These are phyloP conservation scores for Phytophthora fragariae DNA, from an alignment of 352 stramenopile genomes.

Conservation along the genomic window DNA sequence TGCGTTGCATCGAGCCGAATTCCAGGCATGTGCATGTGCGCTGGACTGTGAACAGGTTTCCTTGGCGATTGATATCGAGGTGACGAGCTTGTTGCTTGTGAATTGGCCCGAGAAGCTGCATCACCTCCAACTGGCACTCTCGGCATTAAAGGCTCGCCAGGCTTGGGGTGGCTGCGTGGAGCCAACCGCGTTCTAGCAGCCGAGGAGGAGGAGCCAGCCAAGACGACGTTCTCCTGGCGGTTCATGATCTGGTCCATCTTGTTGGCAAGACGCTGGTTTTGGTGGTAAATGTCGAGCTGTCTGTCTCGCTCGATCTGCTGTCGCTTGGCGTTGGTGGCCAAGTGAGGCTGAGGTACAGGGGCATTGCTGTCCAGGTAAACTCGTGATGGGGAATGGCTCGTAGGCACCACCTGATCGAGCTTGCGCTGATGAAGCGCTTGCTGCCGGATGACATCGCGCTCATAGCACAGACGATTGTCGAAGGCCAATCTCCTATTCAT, in stretches of 20 bases:
- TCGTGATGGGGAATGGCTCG: conserved; percentile 63
- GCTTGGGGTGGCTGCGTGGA: conserved; percentile 6
- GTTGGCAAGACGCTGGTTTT: conserved; percentile 75
- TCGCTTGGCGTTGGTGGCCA: conserved; percentile 66
- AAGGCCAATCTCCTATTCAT: conserved; percentile 87
- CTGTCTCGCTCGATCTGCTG: conserved; percentile 68
- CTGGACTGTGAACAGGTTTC: conserved; percentile 56
- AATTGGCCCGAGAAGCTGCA: conserved; percentile 15
- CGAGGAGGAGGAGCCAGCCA: conserved; percentile 45
- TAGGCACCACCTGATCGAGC: conserved; percentile 66
- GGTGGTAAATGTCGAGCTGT: conserved; percentile 65
- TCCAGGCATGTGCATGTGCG: conserved; percentile 70
- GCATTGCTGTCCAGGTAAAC: conserved; percentile 70
- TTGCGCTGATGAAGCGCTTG: conserved; percentile 75
- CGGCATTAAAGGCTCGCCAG: conserved; percentile 12
- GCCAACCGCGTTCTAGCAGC: conserved; percentile 13
- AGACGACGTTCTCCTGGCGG: conserved; percentile 65
- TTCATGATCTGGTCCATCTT: conserved; percentile 81
- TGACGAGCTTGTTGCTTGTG: conserved; percentile 14
- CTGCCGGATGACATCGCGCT: conserved; percentile 71
- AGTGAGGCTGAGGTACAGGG: conserved; percentile 51
- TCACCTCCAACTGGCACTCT: background rate
- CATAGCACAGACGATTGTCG: conserved; percentile 85
- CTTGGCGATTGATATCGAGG: conserved; percentile 4
- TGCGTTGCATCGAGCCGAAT: conserved; percentile 74